Percentiles rank a stretch among this genome's conserved stretches.
Conservation (phyloP, 2,329 filamentous ascomycete species). For the Penicillium sp. region DNA sequence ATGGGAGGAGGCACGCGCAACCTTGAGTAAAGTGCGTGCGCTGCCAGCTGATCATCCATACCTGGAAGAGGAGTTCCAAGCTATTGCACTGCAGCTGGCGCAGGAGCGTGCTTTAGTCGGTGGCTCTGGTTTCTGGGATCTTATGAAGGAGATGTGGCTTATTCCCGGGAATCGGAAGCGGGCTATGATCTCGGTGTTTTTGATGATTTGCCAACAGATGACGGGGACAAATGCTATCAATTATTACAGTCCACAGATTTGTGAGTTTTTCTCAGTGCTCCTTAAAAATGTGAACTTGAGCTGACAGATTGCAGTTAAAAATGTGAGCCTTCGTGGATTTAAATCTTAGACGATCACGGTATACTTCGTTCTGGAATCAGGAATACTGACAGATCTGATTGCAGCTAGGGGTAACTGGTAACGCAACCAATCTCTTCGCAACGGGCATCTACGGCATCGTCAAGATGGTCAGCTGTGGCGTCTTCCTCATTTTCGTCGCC, state of each 20-base stretch:
- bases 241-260: conserved; percentile 72
- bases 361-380: background rate
- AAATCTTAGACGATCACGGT: background rate
- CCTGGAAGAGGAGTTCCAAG: conserved; percentile 60
- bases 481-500: conserved; percentile 67
- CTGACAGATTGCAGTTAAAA: conserved; percentile 19
- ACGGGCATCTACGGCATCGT: conserved; percentile 74
- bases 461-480: conserved; percentile 64
- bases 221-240: conserved; percentile 60
- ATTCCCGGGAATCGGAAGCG: conserved; percentile 57
- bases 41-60: conserved; percentile 56
- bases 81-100: conserved; percentile 64
- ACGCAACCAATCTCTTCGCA: conserved; percentile 64
- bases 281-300: background rate
- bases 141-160: conserved; percentile 65
- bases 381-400: background rate
- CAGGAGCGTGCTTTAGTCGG: conserved; percentile 60
- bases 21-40: conserved; percentile 59
- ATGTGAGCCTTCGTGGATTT: conserved; percentile 12
- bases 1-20: conserved; percentile 63
- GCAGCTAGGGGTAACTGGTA: conserved; percentile 61
- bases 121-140: conserved; percentile 55
- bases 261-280: conserved; percentile 38
- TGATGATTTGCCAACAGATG: conserved; percentile 58
- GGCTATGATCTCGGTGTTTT: conserved; percentile 54